Conservation (phyloP, 192 early-diverging fungal species). For the Funneliformis geosporum region DNA sequence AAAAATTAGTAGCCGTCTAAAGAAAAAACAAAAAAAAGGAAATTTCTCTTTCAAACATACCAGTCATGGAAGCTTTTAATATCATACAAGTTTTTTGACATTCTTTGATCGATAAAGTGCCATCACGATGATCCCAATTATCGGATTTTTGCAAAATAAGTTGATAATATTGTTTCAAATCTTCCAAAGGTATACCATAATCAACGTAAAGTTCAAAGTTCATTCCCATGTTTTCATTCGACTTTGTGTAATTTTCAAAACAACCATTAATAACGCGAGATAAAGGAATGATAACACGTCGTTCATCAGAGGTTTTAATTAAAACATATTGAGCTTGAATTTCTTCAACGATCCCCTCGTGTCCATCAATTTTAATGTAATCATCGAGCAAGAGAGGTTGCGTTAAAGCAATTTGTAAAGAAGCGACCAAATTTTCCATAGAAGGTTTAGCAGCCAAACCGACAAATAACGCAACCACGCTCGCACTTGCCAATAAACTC, state of each 20-base stretch:
- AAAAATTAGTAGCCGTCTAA: not conserved
- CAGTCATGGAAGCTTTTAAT: not conserved
- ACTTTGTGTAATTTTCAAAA: slow-evolving; percentile 22
- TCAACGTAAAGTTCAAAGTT: slow-evolving; percentile 24
- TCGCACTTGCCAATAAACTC: slow-evolving; percentile 43
- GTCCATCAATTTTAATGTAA: slow-evolving; percentile 36
- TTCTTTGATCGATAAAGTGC: not conserved
- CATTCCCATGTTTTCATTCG: not conserved
- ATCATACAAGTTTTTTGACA: not conserved
- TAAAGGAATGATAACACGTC: slow-evolving; percentile 42
- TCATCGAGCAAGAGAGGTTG: slow-evolving; percentile 48
- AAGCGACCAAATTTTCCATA: slow-evolving; percentile 44
- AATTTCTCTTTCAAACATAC: not conserved
- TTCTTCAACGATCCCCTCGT: slow-evolving; percentile 40
- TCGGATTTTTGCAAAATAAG: not conserved
- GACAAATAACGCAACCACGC: slow-evolving; percentile 42
- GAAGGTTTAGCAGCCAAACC: slow-evolving; percentile 46
- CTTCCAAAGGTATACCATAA: slow-evolving; percentile 28
- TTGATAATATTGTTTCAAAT: slow-evolving; percentile 12
- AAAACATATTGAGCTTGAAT: slow-evolving; percentile 48
- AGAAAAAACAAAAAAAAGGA: not conserved
- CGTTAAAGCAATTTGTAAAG: slow-evolving; percentile 47
- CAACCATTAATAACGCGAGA: slow-evolving; percentile 12
- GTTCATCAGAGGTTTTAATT: slow-evolving; percentile 41
- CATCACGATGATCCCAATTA: slow-evolving; percentile 23